Evolutionary conservation across 176 grass and related monocot species (phyloP).

Genomic region (Tuctoria greenei): DNA sequence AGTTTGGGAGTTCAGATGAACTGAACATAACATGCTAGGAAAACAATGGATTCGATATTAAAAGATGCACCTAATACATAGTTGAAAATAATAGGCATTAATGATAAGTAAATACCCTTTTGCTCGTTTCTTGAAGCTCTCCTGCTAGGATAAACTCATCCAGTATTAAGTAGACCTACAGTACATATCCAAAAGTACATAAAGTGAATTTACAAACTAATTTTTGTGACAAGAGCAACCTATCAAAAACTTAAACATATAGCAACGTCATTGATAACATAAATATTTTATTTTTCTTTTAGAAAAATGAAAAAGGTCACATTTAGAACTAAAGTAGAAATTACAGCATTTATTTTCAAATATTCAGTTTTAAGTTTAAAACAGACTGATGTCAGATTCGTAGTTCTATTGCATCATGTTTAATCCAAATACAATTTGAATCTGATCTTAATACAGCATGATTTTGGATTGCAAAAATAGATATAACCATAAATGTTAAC

Average conservation of each 20-base stretch:
- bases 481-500: background rate
- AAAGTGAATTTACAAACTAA: background rate
- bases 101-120: slow-evolving; percentile 57
- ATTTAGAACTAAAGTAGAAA: background rate
- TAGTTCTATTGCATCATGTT: background rate
- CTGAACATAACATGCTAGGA: background rate
- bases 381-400: background rate
- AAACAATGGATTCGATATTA: background rate
- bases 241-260: slow-evolving; percentile 16
- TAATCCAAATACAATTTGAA: slow-evolving; percentile 14
- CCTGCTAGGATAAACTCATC: slow-evolving; percentile 99
- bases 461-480: background rate
- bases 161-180: slow-evolving; percentile 97
- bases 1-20: background rate
- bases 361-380: slow-evolving; percentile 33
- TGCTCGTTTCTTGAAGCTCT: slow-evolving; percentile 99
- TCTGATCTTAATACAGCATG: background rate
- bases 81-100: slow-evolving; percentile 11
- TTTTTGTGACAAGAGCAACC: background rate
- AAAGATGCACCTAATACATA: slow-evolving; percentile 2
- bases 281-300: background rate
- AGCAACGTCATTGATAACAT: background rate
- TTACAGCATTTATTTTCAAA: slow-evolving; percentile 9
- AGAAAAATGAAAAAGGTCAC: slow-evolving; percentile 1
- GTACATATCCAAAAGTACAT: slow-evolving; percentile 11